Conservation (phyloP, 345 rosid species). For the Fremontodendron californicum region DNA sequence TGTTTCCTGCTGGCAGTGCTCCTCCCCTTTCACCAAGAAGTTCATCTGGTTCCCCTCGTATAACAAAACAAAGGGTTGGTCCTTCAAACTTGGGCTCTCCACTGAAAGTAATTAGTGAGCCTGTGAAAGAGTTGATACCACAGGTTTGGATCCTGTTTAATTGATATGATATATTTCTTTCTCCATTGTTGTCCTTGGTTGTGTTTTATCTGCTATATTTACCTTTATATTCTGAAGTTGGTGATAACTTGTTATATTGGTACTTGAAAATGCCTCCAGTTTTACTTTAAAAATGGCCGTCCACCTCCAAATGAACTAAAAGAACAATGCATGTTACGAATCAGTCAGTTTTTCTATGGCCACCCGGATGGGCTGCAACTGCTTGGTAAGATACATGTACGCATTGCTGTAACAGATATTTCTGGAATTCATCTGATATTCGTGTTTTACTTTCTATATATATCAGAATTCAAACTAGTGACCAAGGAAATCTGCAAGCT, state of each 20-base stretch:
- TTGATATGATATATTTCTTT: constrained; percentile 8
- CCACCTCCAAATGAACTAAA: constrained; percentile 77
- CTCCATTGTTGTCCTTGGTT: neutral
- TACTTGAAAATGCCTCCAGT: constrained; percentile 49
- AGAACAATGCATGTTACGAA: constrained; percentile 62
- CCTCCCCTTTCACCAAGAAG: constrained; percentile 98
- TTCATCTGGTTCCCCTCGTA: constrained; percentile 81
- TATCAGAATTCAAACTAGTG: constrained; percentile 57
- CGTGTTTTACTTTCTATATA: neutral
- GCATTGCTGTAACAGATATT: neutral
- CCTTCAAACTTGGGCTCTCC: constrained; percentile 90
- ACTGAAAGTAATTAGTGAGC: constrained; percentile 68
- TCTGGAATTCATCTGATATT: constrained; percentile 8
- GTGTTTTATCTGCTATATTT: constrained; percentile 3
- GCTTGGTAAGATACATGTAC: constrained; percentile 42
- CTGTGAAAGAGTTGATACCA: constrained; percentile 77
- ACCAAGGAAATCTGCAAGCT: constrained; percentile 90
- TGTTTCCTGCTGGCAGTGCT: constrained; percentile 93
- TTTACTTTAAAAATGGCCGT: constrained; percentile 88
- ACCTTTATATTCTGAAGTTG: neutral
- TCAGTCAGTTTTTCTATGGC: constrained; percentile 68
- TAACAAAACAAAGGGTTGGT: constrained; percentile 67
- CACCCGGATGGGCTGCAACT: constrained; percentile 67
- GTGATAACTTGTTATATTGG: constrained; percentile 7
- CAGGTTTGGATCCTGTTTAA: constrained; percentile 51